Evolutionary conservation across 306 rosid species (phyloP), one percentile per base, ranked within the genome.

Genomic region (Fragaria iinumae): DNA sequence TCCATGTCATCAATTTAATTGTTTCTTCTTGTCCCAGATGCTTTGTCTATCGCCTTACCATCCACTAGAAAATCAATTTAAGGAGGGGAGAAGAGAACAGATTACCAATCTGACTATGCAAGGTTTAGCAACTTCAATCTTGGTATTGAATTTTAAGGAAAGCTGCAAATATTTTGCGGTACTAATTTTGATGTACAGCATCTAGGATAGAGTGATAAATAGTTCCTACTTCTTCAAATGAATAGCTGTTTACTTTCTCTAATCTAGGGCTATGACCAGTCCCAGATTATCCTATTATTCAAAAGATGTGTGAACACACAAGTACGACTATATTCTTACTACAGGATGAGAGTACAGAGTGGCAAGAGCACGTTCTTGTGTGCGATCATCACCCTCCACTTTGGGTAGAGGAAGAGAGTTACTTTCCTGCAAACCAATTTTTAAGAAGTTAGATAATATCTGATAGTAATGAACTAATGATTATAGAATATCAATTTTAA

Each of bases 351-450:
- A 93, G 71, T 90, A 52, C 68, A 90, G 76, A 67, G 90, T 93
- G 59, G 98, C 98, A 84, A 93, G 84, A 57, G 98, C 91, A 21
- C 91, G 94, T 44, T 94, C 96, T 86, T 90, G 91, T 66, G 94
- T 67, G 36, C 91, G 96, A 71, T 84, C 92, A 85, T 93, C 90
- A 21, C 97, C 97, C 87, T 89, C 94, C 82, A 93, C 87, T 85
- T 84, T 88, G 63, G 94, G 98, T 74, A 89, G 80, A 79, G 96
- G 96, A 88, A 93, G 96, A 72, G 83, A 74, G 62, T 84, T 72
- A 64, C 67, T 80, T 77, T 90, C 93, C 96, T 93, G 93, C 73
- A 82, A 76, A 27, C 81, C 80, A 80, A 74, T 74, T 64, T 77
- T 48, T n/a, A 73, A 72, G 7, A 83, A 43, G 73, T 67, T 78